Conservation (phyloP, 495 filamentous ascomycete genomes). For the Aspergillus kassunensis region DNA sequence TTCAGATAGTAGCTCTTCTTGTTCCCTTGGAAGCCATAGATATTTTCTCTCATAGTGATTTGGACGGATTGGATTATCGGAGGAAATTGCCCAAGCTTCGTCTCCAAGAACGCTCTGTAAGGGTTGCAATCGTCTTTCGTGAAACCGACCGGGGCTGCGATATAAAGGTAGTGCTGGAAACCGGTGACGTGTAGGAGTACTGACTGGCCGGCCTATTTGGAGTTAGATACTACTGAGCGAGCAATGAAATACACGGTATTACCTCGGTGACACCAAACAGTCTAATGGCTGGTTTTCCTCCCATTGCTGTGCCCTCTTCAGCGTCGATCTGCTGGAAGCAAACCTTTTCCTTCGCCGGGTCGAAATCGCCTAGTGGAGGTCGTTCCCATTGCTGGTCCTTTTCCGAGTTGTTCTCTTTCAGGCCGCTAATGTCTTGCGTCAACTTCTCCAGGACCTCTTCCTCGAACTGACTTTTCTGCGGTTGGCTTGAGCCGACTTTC, state of each 20-base stretch:
- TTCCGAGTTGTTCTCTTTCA: conserved; percentile 82
- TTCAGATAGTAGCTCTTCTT: conserved; percentile 88
- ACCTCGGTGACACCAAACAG: conserved; percentile 98
- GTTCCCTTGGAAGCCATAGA: conserved; percentile 91
- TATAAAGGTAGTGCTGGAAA: conserved; percentile 95
- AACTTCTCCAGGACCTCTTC: conserved; percentile 90
- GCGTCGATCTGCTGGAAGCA: conserved; percentile 94
- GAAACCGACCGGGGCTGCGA: conserved; percentile 83
- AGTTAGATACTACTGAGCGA: conserved; percentile 8
- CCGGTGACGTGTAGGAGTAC: conserved; percentile 92
- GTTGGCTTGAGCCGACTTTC: conserved; percentile 71
- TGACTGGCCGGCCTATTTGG: conserved; percentile 69
- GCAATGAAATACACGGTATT: conserved; percentile 2
- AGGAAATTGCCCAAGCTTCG: conserved; percentile 59
- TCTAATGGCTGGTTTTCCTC: conserved; percentile 71
- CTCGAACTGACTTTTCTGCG: conserved; percentile 84
- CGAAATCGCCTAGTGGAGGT: conserved; percentile 68
- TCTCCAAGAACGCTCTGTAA: conserved; percentile 74
- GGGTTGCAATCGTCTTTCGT: conserved; percentile 66
- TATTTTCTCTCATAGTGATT: conserved; percentile 77
- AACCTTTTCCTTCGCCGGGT: conserved; percentile 66
- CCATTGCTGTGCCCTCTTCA: conserved; percentile 76
- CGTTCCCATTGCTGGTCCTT: conserved; percentile 93
- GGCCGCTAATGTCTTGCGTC: conserved; percentile 80
- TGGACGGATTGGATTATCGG: conserved; percentile 68